phyloP scores from a whole-genome alignment of 208 protist genomes.

The Acanthamoeba sp. region DNA sequence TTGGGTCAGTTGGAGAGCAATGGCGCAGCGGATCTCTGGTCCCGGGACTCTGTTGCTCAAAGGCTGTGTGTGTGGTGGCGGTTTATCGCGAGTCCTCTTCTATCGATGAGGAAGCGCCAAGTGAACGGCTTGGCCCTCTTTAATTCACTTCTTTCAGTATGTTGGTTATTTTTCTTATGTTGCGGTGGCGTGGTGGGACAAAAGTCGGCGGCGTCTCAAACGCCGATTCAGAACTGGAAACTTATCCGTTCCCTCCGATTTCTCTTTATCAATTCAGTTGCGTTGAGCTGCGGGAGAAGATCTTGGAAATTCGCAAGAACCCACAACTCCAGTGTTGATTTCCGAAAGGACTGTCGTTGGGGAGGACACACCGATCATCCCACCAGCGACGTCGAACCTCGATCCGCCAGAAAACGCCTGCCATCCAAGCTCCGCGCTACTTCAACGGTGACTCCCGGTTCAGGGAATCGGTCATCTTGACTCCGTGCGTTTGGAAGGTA shows the following conservation, averaged over 20 bases:
- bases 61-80: neutral
- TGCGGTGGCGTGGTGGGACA: too few species aligned
- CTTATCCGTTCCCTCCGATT: neutral
- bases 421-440: slow-evolving; percentile 27
- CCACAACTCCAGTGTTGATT: neutral
- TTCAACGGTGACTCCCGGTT: slow-evolving; percentile 33
- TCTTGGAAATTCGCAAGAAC: neutral
- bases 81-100: neutral
- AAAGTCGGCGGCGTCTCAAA: too few species aligned
- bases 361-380: neutral
- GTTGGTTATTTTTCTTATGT: neutral
- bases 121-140: neutral
- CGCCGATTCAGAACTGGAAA: too few species aligned
- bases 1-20: too few species aligned
- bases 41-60: too few species aligned
- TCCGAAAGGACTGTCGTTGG: neutral
- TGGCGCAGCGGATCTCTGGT: too few species aligned
- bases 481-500: slow-evolving; percentile 39
- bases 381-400: neutral
- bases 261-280: neutral
- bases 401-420: slow-evolving; percentile 45
- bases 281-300: neutral
- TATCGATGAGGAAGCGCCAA: neutral
- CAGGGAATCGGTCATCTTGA: slow-evolving; percentile 49
- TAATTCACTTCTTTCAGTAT: neutral